Evolutionary conservation across 208 protist species (phyloP), one percentile per base, ranked within the genome.

Genomic region (Herpetomonas tarakana): DNA sequence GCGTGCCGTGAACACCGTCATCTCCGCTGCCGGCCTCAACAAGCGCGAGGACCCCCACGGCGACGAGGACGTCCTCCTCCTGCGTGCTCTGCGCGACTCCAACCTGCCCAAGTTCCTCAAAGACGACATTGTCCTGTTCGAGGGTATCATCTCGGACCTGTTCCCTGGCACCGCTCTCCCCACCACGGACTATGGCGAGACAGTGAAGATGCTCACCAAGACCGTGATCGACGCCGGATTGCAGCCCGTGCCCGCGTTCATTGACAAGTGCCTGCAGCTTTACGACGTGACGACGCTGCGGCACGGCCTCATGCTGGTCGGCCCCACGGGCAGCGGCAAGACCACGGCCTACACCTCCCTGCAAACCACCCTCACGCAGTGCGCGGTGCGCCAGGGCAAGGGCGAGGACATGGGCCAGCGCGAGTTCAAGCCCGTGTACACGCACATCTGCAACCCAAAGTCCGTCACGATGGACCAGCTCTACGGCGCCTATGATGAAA

Each of bases 1-100:
- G 98, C 91, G 98, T 60, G 98, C 97, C n/a, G 98, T 99, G 38
- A 99, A 99, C 83, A 98, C 97, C 9, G 97, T 99, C 47, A 99
- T 99, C 64, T 96, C 92, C 0, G 93, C 96, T n/a, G 98, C 98
- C 22, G 98, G 98, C 44, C 70, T 97, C 24, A 92, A 98, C 63
- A 98, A 98, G 70, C 79, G 88, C 18, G 93, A 97, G 63, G 71
- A 87, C 65, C 92, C 89, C 14, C 67, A 97, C 45, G 83, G 84
- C 38, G 77, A 97, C 49, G 97, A 99, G 78, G 90, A 97, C 56
- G 65, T 98, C 30, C 76, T 99, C 44, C 71, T 99, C 31, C 88
- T 99, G 24, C 86, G 93, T 25, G 95, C 98, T 11, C 76, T 99
- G 41, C 81, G 92, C 31, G 98, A 99, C 84, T 98, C 92, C 21